Conservation (phyloP, 495 filamentous ascomycete species). For the Acidiella bohemica region DNA sequence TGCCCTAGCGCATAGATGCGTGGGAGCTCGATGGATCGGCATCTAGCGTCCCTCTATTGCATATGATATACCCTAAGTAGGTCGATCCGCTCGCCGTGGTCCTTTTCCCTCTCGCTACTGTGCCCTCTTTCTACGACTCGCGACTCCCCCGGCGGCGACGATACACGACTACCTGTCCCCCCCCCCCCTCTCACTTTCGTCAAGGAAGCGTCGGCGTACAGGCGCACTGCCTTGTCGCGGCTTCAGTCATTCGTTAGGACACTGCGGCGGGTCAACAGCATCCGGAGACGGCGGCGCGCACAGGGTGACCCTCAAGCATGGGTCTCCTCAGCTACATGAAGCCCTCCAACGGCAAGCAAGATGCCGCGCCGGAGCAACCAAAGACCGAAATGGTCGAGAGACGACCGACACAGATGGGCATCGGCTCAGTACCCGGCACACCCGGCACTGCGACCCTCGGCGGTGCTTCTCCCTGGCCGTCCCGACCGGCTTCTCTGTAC, state of each 20-base stretch:
- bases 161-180: too few relatives aligned
- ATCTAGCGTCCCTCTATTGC: too few relatives aligned
- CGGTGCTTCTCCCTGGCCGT: conserved; percentile 9
- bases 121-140: too few relatives aligned
- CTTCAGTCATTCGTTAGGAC: conserved; percentile 2
- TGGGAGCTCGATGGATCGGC: too few relatives aligned
- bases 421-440: conserved; percentile 1
- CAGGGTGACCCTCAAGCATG: conserved; percentile 2
- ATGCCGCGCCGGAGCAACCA: not conserved
- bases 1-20: too few relatives aligned
- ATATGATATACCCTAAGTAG: too few relatives aligned
- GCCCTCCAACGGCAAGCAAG: conserved; percentile 5
- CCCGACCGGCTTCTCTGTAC: conserved; percentile 29
- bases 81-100: too few relatives aligned
- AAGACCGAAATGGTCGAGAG: conserved; percentile 4
- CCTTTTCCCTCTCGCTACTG: too few relatives aligned
- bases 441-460: conserved; percentile 1
- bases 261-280: not conserved
- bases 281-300: not conserved
- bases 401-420: conserved; percentile 1
- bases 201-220: not conserved
- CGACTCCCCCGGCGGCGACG: too few relatives aligned
- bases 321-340: conserved; percentile 11
- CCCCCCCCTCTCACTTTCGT: too few relatives aligned
- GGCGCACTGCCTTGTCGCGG: conserved; percentile 1